Conservation (phyloP, 1,139 yeast genomes). For the Hyphopichia pseudoburtonii region DNA sequence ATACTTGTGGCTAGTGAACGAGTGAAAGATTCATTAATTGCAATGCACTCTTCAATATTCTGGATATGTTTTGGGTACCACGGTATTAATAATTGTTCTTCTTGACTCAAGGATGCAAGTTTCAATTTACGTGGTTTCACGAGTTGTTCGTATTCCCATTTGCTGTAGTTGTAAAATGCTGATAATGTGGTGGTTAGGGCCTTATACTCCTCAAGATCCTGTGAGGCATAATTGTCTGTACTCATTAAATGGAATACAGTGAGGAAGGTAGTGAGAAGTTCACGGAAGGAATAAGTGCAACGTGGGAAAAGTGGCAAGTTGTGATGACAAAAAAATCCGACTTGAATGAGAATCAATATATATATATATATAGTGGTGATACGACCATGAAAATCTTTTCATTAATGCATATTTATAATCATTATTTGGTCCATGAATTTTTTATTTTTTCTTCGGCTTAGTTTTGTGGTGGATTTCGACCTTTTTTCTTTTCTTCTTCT, state of each 20-base stretch:
- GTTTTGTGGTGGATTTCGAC: no score
- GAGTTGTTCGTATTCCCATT: conserved; percentile 35
- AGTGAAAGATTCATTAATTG: conserved; percentile 49
- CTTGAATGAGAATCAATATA: no score
- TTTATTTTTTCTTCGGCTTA: no score
- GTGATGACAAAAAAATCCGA: no score
- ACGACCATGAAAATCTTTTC: background rate
- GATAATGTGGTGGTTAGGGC: conserved; percentile 41
- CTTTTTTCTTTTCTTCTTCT: no score
- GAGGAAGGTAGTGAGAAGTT: background rate
- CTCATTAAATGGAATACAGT: background rate
- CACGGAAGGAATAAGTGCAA: no score
- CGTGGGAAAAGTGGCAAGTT: no score
- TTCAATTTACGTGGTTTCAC: conserved; percentile 35
- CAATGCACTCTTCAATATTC: conserved; percentile 46
- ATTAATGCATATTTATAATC: no score
- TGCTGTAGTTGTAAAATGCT: conserved; percentile 35
- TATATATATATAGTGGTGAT: background rate
- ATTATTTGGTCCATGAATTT: no score
- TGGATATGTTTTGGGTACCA: conserved; percentile 53
- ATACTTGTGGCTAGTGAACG: conserved; percentile 46
- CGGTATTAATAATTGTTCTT: conserved; percentile 46
- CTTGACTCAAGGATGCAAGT: conserved; percentile 28
- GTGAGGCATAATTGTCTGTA: no score
- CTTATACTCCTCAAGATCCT: conserved; percentile 35